Evolutionary conservation across 2,329 filamentous ascomycete species (phyloP).

Genomic region (Colletotrichum paranaense): DNA sequence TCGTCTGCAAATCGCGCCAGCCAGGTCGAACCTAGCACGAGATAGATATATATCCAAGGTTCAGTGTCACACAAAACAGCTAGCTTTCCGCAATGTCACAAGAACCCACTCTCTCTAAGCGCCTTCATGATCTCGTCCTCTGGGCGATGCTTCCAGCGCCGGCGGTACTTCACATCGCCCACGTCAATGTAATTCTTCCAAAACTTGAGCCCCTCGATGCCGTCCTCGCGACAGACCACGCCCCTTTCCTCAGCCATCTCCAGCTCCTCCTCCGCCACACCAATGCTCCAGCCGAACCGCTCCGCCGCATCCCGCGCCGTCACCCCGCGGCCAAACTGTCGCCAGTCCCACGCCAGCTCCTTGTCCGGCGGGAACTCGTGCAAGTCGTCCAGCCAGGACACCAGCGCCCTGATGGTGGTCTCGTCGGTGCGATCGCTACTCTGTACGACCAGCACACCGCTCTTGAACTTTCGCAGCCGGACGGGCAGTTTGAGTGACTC

Average conservation of each 20-base stretch:
- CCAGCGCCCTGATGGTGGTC: constrained; percentile 81
- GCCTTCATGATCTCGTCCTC: constrained; percentile 55
- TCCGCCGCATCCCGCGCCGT: constrained; percentile 92
- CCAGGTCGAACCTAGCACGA: background rate
- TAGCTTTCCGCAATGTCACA: constrained; percentile 36
- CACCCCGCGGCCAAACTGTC: constrained; percentile 82
- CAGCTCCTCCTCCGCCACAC: constrained; percentile 93
- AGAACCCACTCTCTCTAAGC: constrained; percentile 55
- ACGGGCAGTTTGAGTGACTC: constrained; percentile 88
- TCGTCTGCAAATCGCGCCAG: constrained; percentile 19
- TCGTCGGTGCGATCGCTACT: constrained; percentile 89
- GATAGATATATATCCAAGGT: constrained; percentile 32
- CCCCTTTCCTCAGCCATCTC: constrained; percentile 97
- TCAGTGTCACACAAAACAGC: background rate
- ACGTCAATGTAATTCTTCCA: constrained; percentile 83
- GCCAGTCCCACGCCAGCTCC: constrained; percentile 81
- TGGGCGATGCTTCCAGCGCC: constrained; percentile 41
- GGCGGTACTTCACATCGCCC: constrained; percentile 48
- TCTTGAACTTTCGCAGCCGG: constrained; percentile 88
- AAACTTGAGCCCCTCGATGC: constrained; percentile 89
- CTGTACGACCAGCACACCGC: constrained; percentile 94
- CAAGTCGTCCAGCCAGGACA: constrained; percentile 81
- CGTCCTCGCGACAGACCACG: constrained; percentile 88
- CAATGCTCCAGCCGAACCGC: constrained; percentile 95
- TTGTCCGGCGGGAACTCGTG: constrained; percentile 73